These are phyloP conservation scores for Diaporthe batatas DNA, from an alignment of 2,329 filamentous ascomycete species.

Conservation along the genomic window DNA sequence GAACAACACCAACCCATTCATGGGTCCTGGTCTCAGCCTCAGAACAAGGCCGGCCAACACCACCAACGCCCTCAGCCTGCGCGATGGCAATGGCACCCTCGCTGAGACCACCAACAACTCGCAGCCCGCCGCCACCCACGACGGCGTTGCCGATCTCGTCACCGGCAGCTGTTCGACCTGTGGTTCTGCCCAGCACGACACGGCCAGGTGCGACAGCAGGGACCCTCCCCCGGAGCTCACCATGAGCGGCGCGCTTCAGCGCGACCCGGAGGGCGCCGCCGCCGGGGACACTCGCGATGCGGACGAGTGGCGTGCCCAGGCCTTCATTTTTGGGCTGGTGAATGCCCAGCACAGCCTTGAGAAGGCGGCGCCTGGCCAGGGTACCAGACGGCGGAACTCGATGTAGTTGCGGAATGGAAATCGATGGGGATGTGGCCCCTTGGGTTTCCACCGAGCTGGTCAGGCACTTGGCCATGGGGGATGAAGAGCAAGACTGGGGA, in stretches of 20 bases:
- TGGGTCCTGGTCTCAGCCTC: neutral
- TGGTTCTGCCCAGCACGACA: neutral
- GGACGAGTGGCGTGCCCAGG: too few relatives aligned
- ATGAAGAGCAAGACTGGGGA: neutral
- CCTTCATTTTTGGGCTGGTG: too few relatives aligned
- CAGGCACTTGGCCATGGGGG: neutral
- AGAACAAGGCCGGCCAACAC: neutral
- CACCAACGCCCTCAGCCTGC: neutral
- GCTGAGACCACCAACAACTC: too few relatives aligned
- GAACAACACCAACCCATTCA: neutral
- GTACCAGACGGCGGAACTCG: neutral
- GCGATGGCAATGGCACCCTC: neutral
- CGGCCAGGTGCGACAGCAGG: slow-evolving; percentile 1
- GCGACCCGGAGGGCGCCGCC: neutral
- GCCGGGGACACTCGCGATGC: neutral
- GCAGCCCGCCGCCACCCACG: neutral
- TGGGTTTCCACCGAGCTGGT: neutral
- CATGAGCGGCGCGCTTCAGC: slow-evolving; percentile 16
- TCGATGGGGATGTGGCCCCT: too few relatives aligned
- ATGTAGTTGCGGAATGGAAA: neutral
- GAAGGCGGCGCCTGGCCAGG: too few relatives aligned
- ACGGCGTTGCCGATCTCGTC: neutral
- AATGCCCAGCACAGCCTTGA: neutral
- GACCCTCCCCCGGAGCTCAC: neutral
- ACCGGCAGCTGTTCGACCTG: slow-evolving; percentile 15